Conservation (phyloP, 345 rosid species). For the Lumnitzera racemosa region DNA sequence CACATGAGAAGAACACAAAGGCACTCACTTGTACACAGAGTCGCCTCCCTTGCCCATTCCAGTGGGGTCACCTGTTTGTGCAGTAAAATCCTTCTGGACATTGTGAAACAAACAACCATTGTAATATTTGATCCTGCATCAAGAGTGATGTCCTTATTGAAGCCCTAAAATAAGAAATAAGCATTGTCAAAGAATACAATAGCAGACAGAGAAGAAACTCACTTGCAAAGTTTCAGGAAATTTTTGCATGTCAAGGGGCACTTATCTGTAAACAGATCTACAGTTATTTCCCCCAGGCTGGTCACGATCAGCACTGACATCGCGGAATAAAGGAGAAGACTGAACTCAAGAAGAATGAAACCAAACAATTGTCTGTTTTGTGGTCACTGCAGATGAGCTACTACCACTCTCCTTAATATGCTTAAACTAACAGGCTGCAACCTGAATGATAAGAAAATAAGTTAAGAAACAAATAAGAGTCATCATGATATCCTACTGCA, state of each 20-base stretch:
- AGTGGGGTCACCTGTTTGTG: conserved; percentile 80
- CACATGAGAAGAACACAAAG: background rate
- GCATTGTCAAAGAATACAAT: background rate
- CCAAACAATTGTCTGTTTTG: too few relatives aligned
- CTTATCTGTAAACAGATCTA: conserved; percentile 52
- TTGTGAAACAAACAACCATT: conserved; percentile 82
- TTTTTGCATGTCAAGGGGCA: conserved; percentile 88
- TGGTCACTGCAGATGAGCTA: too few relatives aligned
- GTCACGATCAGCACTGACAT: conserved; percentile 85
- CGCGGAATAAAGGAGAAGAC: too few relatives aligned
- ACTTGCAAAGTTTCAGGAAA: conserved; percentile 97
- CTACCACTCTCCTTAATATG: too few relatives aligned
- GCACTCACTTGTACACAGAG: conserved; percentile 73
- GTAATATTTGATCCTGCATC: conserved; percentile 74
- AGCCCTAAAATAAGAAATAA: background rate
- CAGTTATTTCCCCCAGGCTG: conserved; percentile 75
- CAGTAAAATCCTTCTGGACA: conserved; percentile 86
- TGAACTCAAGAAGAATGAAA: too few relatives aligned
- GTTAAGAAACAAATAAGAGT: too few relatives aligned
- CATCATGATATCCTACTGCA: too few relatives aligned
- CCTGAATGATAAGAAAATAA: too few relatives aligned
- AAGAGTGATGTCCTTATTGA: background rate
- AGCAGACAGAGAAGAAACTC: background rate
- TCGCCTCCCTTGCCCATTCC: conserved; percentile 83
- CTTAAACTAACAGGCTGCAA: too few relatives aligned